Conservation (phyloP, 2,329 filamentous ascomycete species). For the Colletotrichum melonis region DNA sequence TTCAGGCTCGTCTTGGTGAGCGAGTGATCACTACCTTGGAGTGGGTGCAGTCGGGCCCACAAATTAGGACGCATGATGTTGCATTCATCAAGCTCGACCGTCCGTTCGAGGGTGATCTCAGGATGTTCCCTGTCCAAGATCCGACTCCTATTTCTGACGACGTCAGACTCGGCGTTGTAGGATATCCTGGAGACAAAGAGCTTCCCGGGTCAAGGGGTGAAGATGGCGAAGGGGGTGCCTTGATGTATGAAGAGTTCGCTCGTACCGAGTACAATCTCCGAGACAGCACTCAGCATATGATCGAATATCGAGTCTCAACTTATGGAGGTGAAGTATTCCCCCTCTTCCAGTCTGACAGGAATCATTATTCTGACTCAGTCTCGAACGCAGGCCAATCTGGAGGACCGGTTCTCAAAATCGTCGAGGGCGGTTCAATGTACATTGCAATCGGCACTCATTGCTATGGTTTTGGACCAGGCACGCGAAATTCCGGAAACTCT, state of each 20-base stretch:
- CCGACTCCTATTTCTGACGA: slow-evolving; percentile 26
- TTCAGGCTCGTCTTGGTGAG: slow-evolving; percentile 34
- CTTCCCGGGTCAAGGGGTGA: slow-evolving; percentile 15
- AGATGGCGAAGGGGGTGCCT: slow-evolving; percentile 40
- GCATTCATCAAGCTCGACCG: slow-evolving; percentile 41
- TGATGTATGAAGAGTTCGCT: slow-evolving; percentile 47
- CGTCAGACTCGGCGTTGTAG: slow-evolving; percentile 43
- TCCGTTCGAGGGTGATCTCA: slow-evolving; percentile 40
- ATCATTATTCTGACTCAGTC: background rate
- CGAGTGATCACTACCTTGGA: slow-evolving; percentile 39
- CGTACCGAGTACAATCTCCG: slow-evolving; percentile 39
- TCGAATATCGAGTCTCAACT: slow-evolving; percentile 44
- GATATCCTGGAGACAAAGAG: slow-evolving; percentile 46
- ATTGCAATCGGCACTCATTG: slow-evolving; percentile 43
- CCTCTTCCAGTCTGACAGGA: accelerated
- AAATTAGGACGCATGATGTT: slow-evolving; percentile 38
- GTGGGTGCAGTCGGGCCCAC: slow-evolving; percentile 33
- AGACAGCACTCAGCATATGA: slow-evolving; percentile 39
- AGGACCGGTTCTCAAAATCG: slow-evolving; percentile 38
- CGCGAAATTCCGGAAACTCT: slow-evolving; percentile 40
- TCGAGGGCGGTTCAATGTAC: slow-evolving; percentile 14
- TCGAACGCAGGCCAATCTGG: slow-evolving; percentile 41
- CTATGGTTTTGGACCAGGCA: slow-evolving; percentile 38
- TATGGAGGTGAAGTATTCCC: slow-evolving; percentile 39
- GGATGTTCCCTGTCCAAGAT: slow-evolving; percentile 35